These are phyloP conservation scores for Ceratobasidium theobromae DNA, from an alignment of 1,284 basidiomycete species.

Conservation along the genomic window DNA sequence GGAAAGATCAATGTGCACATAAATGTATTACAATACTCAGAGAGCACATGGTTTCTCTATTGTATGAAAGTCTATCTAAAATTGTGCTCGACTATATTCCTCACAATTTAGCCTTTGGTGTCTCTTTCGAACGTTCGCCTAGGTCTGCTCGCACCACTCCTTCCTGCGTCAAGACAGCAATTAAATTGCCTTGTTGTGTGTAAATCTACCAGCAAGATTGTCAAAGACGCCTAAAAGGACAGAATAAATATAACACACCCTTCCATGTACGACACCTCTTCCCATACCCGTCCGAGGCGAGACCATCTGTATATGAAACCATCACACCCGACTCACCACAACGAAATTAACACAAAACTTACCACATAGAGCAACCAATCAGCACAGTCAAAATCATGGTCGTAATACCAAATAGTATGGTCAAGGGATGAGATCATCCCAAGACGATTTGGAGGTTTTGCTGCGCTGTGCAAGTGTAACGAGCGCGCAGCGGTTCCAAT, in stretches of 20 bases:
- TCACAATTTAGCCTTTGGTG: conserved; percentile 49
- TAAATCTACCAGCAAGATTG: conserved; percentile 58
- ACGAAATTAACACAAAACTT: conserved; percentile 39
- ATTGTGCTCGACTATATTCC: not conserved
- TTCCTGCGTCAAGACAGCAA: conserved; percentile 82
- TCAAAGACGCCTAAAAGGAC: no score
- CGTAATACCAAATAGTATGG: conserved; percentile 83
- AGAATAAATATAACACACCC: conserved; percentile 47
- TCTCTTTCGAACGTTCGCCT: conserved; percentile 42
- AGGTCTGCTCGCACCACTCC: conserved; percentile 62
- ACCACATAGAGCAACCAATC: conserved; percentile 83
- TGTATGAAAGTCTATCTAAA: not conserved
- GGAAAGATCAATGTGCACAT: no score
- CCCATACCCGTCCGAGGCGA: conserved; percentile 70
- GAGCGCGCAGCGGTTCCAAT: conserved; percentile 66
- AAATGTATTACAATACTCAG: not conserved
- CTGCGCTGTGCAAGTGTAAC: conserved; percentile 59
- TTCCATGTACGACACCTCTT: conserved; percentile 71
- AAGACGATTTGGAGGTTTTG: conserved; percentile 53
- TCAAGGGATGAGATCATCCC: conserved; percentile 82
- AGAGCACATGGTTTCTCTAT: not conserved
- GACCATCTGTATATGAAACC: conserved; percentile 52
- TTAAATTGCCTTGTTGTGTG: conserved; percentile 64
- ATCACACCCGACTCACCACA: not conserved
- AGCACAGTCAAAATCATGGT: conserved; percentile 70